Percentiles rank a stretch among this genome's conserved stretches.
These are phyloP conservation scores for Cucurbita moschata DNA, from an alignment of 306 rosid genomes.

Conservation along the genomic window DNA sequence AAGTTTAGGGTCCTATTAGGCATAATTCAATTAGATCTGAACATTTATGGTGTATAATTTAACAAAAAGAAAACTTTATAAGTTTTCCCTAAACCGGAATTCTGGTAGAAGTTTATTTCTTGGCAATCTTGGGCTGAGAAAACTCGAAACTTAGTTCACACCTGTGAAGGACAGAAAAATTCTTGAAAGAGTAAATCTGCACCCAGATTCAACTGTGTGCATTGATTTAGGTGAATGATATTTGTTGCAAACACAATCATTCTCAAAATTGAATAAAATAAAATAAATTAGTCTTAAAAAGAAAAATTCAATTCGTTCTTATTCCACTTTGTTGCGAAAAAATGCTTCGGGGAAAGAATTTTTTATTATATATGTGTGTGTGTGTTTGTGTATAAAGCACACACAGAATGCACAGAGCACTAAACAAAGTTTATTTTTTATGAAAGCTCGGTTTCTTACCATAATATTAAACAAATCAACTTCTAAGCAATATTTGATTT, in stretches of 20 bases:
- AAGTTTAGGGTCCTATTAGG: no score
- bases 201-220: not conserved
- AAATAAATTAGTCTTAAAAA: not conserved
- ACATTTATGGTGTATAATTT: no score
- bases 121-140: not conserved
- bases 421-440: not conserved
- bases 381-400: no score
- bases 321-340: not conserved
- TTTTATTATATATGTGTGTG: not conserved
- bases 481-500: not conserved
- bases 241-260: not conserved
- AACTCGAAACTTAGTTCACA: not conserved
- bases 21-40: no score
- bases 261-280: not conserved
- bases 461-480: not conserved
- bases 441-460: not conserved
- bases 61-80: not conserved
- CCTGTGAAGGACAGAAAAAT: not conserved
- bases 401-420: not conserved
- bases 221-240: not conserved
- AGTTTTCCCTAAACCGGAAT: not conserved
- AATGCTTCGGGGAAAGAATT: constrained; percentile 4
- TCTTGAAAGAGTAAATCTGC: not conserved
- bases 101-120: not conserved
- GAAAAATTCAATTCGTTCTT: not conserved